phyloP scores from a whole-genome alignment of 2,329 filamentous ascomycete species.

The Epichloe gansuensis region DNA sequence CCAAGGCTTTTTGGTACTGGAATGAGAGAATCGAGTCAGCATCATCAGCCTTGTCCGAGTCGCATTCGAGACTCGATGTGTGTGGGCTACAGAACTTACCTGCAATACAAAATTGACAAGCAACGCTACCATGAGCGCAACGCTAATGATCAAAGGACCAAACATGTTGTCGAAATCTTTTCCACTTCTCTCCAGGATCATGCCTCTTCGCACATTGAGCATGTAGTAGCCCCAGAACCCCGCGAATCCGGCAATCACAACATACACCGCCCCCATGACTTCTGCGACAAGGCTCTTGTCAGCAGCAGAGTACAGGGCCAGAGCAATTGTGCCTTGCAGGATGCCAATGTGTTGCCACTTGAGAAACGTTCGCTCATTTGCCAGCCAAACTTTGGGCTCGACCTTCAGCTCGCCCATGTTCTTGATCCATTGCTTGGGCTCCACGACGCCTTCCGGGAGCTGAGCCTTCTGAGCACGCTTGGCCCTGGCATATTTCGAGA shows the following conservation, averaged over 20 bases:
- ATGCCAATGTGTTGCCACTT: slow-evolving; percentile 97
- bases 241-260: slow-evolving; percentile 68
- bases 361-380: slow-evolving; percentile 94
- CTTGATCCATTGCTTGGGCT: slow-evolving; percentile 84
- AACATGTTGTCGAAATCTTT: slow-evolving; percentile 86
- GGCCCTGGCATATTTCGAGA: slow-evolving; percentile 58
- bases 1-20: slow-evolving; percentile 22
- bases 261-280: slow-evolving; percentile 70
- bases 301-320: slow-evolving; percentile 82
- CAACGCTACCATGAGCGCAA: slow-evolving; percentile 65
- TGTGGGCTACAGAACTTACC: slow-evolving; percentile 32
- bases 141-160: slow-evolving; percentile 72
- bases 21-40: neutral
- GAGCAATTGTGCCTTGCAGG: slow-evolving; percentile 68
- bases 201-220: slow-evolving; percentile 57
- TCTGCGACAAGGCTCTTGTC: slow-evolving; percentile 66
- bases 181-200: slow-evolving; percentile 78
- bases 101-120: slow-evolving; percentile 83
- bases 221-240: slow-evolving; percentile 80
- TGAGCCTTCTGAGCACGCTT: slow-evolving; percentile 37
- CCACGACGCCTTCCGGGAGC: slow-evolving; percentile 76
- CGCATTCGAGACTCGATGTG: too few species aligned
- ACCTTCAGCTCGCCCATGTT: slow-evolving; percentile 84
- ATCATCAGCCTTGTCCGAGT: neutral
- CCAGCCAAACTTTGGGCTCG: slow-evolving; percentile 96